Evolutionary conservation across 2,329 filamentous ascomycete genomes (phyloP).

Genomic region (Penicillium sp.): DNA sequence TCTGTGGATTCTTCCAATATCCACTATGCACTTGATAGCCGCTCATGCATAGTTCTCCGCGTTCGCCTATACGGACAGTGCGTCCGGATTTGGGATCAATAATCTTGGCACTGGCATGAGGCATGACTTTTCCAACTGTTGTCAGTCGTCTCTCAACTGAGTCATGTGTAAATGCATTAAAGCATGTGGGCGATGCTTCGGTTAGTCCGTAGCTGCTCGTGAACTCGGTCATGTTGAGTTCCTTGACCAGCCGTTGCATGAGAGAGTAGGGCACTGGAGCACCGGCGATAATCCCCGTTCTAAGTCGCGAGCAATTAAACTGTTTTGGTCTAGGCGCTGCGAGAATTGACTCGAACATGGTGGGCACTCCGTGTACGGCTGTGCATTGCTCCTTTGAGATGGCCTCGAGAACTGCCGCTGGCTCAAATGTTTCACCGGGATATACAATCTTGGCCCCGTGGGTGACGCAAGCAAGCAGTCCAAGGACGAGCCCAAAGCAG

Average conservation of each 20-base stretch:
- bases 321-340: conserved; percentile 44
- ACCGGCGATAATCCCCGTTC: conserved; percentile 76
- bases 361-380: conserved; percentile 74
- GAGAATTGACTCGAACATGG: conserved; percentile 72
- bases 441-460: conserved; percentile 75
- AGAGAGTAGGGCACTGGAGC: conserved; percentile 71
- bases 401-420: conserved; percentile 61
- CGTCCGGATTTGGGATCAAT: conserved; percentile 58
- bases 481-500: conserved; percentile 77
- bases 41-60: conserved; percentile 72
- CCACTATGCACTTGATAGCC: conserved; percentile 68
- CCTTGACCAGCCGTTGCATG: conserved; percentile 67
- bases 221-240: conserved; percentile 72
- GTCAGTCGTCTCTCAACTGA: conserved; percentile 62
- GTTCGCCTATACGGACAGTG: conserved; percentile 62
- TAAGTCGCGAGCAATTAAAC: conserved; percentile 52
- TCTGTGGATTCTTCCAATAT: conserved; percentile 43
- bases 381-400: conserved; percentile 67
- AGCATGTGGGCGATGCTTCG: conserved; percentile 74
- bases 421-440: conserved; percentile 70
- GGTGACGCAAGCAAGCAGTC: conserved; percentile 66
- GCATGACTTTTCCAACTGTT: conserved; percentile 72
- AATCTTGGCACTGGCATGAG: conserved; percentile 73
- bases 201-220: conserved; percentile 67
- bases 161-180: conserved; percentile 74